Conservation (phyloP, 768 basidiomycete species). For the Hortiboletus campestris region DNA sequence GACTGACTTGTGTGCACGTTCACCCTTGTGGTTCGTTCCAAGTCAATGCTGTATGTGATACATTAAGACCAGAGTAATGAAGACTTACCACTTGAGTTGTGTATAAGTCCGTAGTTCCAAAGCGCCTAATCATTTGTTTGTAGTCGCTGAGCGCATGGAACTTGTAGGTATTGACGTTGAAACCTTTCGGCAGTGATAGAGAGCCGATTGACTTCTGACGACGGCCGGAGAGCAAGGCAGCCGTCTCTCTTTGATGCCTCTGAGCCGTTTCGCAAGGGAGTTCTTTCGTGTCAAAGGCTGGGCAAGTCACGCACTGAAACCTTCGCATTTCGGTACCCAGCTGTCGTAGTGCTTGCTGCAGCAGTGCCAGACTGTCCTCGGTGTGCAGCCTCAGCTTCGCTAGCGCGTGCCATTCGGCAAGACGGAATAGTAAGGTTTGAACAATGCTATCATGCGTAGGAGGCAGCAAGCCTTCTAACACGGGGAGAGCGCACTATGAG, state of each 20-base stretch:
- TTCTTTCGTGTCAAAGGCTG: background rate
- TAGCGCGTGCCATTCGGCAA: conserved; percentile 17
- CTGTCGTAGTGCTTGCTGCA: background rate
- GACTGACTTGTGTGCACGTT: conserved; percentile 4
- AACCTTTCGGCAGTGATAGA: background rate
- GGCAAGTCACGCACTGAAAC: background rate
- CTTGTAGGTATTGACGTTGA: conserved; percentile 32
- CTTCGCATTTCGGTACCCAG: background rate
- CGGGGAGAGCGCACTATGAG: conserved; percentile 31
- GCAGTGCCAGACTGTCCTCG: background rate
- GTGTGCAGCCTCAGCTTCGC: conserved; percentile 1
- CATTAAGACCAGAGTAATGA: too few relatives aligned
- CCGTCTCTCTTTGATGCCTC: background rate
- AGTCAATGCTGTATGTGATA: too few relatives aligned
- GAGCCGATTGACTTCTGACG: background rate
- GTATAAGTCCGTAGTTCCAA: too few relatives aligned
- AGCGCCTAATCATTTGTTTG: conserved; percentile 7
- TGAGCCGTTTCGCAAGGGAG: background rate
- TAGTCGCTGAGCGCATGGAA: conserved; percentile 30
- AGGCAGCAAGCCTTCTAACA: conserved; percentile 38
- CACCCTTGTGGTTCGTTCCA: conserved; percentile 1
- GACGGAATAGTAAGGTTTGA: conserved; percentile 20
- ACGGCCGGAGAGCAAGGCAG: background rate
- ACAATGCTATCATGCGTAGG: conserved; percentile 21
- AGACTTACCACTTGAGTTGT: too few relatives aligned